phyloP scores from a whole-genome alignment of 495 filamentous ascomycete species.

The Lineolata rhizophorae region DNA sequence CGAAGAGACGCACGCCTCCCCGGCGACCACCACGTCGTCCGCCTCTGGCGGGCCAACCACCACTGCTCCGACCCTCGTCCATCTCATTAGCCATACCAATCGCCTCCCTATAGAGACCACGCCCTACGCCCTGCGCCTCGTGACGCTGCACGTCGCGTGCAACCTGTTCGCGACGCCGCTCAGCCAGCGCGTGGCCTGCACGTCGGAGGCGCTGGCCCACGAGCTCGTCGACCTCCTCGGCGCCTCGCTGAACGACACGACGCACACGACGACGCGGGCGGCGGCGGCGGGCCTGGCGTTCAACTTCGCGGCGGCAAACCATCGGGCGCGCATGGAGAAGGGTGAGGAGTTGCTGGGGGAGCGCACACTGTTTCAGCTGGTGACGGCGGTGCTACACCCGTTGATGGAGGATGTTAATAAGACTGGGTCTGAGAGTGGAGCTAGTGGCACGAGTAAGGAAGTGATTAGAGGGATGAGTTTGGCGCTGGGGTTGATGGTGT shows the following conservation, averaged over 20 bases:
- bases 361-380: slow-evolving; percentile 32
- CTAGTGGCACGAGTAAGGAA: slow-evolving; percentile 46
- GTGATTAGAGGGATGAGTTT: slow-evolving; percentile 48
- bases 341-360: slow-evolving; percentile 3
- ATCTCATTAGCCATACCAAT: slow-evolving; percentile 38
- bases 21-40: not conserved
- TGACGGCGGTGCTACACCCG: slow-evolving; percentile 60
- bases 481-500: slow-evolving; percentile 51
- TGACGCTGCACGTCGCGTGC: slow-evolving; percentile 44
- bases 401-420: slow-evolving; percentile 53
- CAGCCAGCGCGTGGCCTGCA: slow-evolving; percentile 18
- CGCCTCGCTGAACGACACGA: slow-evolving; percentile 30
- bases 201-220: slow-evolving; percentile 13
- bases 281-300: slow-evolving; percentile 66
- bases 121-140: slow-evolving; percentile 66
- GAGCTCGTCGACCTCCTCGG: slow-evolving; percentile 22
- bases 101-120: slow-evolving; percentile 20
- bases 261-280: slow-evolving; percentile 34
- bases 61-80: slow-evolving; percentile 31
- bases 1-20: slow-evolving; percentile 33
- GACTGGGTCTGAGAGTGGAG: slow-evolving; percentile 41
- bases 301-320: slow-evolving; percentile 54
- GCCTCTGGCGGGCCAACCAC: not conserved
- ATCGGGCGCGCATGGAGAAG: slow-evolving; percentile 34
- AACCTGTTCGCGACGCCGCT: slow-evolving; percentile 38